Percentiles rank a stretch among this genome's conserved stretches.
These are phyloP conservation scores for Leccinum sublutescens DNA, from an alignment of 768 basidiomycete species.

Conservation along the genomic window DNA sequence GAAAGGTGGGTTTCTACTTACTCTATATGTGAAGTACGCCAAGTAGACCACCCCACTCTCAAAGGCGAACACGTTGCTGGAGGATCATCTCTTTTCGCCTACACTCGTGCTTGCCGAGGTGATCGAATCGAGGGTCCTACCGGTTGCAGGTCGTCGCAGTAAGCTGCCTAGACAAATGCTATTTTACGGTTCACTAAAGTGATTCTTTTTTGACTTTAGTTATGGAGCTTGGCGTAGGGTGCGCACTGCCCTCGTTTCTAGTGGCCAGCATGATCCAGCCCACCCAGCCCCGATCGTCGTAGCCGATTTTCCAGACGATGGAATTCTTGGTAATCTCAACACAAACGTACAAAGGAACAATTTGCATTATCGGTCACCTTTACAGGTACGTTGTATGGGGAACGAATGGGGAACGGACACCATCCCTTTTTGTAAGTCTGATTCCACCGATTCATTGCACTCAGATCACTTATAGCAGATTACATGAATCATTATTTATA, in stretches of 20 bases:
- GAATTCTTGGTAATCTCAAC: slow-evolving; percentile 55
- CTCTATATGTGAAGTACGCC: slow-evolving; percentile 4
- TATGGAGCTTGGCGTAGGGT: slow-evolving; percentile 71
- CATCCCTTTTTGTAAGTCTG: slow-evolving; percentile 45
- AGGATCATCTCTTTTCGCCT: slow-evolving; percentile 73
- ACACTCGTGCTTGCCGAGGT: slow-evolving; percentile 63
- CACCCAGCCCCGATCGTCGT: slow-evolving; percentile 53
- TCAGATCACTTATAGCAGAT: neutral
- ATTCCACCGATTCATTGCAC: neutral
- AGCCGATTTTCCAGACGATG: slow-evolving; percentile 69
- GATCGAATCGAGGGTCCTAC: slow-evolving; percentile 56
- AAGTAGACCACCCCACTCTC: neutral
- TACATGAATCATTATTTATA: neutral
- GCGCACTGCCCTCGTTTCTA: slow-evolving; percentile 65
- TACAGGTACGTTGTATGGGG: slow-evolving; percentile 40
- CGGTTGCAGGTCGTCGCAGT: slow-evolving; percentile 43
- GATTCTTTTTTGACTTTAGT: slow-evolving; percentile 36
- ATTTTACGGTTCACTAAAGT: neutral
- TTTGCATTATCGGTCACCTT: no score
- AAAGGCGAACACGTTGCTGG: slow-evolving; percentile 68
- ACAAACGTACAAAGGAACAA: slow-evolving; percentile 45
- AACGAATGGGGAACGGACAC: slow-evolving; percentile 67
- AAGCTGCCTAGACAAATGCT: slow-evolving; percentile 2
- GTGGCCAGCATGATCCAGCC: slow-evolving; percentile 43
- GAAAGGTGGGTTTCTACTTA: slow-evolving; percentile 45